Evolutionary conservation across 805 yeast genomes (phyloP), one percentile per base, ranked within the genome.

Genomic region (Grigorovia transvaalensis): DNA sequence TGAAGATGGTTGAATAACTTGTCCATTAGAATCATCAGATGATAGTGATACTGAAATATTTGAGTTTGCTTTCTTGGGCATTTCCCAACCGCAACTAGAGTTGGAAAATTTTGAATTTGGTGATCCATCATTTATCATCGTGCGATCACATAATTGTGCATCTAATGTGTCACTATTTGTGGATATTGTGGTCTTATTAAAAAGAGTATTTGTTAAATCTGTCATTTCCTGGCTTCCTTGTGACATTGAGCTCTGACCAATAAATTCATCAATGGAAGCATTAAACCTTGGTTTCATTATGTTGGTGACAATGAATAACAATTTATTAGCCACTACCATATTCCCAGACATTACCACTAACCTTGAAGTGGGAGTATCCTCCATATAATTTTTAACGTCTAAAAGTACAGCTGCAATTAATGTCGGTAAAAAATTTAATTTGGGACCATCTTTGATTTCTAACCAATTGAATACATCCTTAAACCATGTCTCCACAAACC

Each of bases 311-410:
- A 80, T 75, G 51, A 78, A 80, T 0, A 80, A 68, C 51, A 80
- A 65, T 59, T 79, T 79, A 57, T 80, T 81, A 1, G 84, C 82
- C 9, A 80, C 81, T 8, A 75, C 75, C 40, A 81, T 78, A 58
- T 80, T 80, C 15, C 81, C 77, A 0, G 85, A 79, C 76, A 79
- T 73, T 3, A 80, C 70, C 1, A 79, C 79, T 1, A 80, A 70
- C 45, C 84, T 69, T 8, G 76, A 69, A n/a, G 72, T 62, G 44
- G 71, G 74, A 20, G 58, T 51, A 35, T 61, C 61, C 1, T 56
- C 48, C 13, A 58, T 46, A 3, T 58, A 51, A 12, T 59, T 57
- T 15, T 56, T 57, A 30, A 57, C 64, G 40, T 63, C 64, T 23
- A 63, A 57, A 1, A 64, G 50, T 4, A 64, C 49, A 35, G 61